Conservation (phyloP, 768 basidiomycete species). For the Asterophora parasitica region DNA sequence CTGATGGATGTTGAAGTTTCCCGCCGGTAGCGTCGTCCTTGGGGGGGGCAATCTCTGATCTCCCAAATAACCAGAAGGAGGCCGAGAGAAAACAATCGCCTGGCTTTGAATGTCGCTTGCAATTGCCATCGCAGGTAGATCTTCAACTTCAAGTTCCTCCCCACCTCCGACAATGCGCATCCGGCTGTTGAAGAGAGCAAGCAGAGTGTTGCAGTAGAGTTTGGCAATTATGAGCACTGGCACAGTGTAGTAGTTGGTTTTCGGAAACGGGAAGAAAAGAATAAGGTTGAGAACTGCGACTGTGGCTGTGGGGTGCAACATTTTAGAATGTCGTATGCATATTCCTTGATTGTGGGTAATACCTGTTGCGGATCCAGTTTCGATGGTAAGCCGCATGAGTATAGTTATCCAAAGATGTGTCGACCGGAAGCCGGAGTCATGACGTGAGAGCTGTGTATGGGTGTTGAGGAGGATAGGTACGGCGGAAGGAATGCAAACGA, state of each 20-base stretch:
- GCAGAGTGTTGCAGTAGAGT: constrained; percentile 26
- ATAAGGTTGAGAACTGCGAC: constrained; percentile 23
- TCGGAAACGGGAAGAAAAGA: constrained; percentile 22
- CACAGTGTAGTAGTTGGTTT: constrained; percentile 22
- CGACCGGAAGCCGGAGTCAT: constrained; percentile 20
- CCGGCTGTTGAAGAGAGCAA: constrained; percentile 26
- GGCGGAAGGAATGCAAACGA: background rate
- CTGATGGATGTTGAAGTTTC: too few species aligned
- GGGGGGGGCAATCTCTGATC: constrained; percentile 5
- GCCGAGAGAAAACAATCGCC: constrained; percentile 7
- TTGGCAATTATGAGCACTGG: constrained; percentile 24
- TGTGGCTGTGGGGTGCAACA: constrained; percentile 13
- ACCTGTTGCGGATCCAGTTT: constrained; percentile 25
- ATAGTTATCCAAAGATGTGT: constrained; percentile 21
- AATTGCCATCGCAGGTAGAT: background rate
- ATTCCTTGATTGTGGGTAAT: background rate
- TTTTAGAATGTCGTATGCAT: background rate
- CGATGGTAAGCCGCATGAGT: constrained; percentile 23
- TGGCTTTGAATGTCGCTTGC: constrained; percentile 6
- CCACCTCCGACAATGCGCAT: constrained; percentile 20
- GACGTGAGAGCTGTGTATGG: constrained; percentile 14
- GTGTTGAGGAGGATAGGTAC: background rate
- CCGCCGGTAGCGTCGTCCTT: background rate
- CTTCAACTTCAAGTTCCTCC: constrained; percentile 9
- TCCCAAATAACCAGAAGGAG: constrained; percentile 13